These are phyloP conservation scores for Sordaria brevicollis DNA, from an alignment of 495 filamentous ascomycete genomes.

Conservation along the genomic window DNA sequence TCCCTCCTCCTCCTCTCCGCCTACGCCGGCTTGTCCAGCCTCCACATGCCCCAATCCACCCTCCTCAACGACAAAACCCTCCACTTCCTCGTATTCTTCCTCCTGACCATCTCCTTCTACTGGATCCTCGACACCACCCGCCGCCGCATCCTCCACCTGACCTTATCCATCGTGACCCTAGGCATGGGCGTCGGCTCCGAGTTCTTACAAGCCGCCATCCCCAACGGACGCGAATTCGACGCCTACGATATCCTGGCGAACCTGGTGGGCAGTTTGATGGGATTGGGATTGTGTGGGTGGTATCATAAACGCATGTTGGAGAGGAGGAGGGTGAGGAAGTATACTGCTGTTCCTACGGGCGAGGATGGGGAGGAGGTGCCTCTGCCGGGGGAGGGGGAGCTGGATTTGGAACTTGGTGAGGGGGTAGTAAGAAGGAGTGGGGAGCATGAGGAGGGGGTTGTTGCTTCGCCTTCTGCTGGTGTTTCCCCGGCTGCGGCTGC, in stretches of 20 bases:
- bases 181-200: constrained; percentile 75
- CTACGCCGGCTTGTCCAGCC: constrained; percentile 64
- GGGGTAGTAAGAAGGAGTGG: constrained; percentile 9
- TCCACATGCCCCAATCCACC: constrained; percentile 39
- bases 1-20: constrained; percentile 63
- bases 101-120: constrained; percentile 83
- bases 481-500: constrained; percentile 6
- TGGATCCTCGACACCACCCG: constrained; percentile 91
- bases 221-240: constrained; percentile 74
- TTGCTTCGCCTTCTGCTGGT: constrained; percentile 15
- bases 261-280: constrained; percentile 63
- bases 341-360: constrained; percentile 46
- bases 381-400: constrained; percentile 34
- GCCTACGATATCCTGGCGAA: constrained; percentile 81
- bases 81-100: constrained; percentile 82
- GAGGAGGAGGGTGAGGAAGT: constrained; percentile 66
- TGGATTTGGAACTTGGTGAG: constrained; percentile 42
- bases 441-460: constrained; percentile 26
- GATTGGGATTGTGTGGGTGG: constrained; percentile 66
- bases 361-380: constrained; percentile 33
- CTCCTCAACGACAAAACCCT: constrained; percentile 77
- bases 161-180: constrained; percentile 68
- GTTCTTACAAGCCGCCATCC: constrained; percentile 68
- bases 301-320: constrained; percentile 96
- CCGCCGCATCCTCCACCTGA: constrained; percentile 72